Evolutionary conservation across 2,329 filamentous ascomycete species (phyloP), one percentile per base, ranked within the genome.

Genomic region (Fusarium udum): DNA sequence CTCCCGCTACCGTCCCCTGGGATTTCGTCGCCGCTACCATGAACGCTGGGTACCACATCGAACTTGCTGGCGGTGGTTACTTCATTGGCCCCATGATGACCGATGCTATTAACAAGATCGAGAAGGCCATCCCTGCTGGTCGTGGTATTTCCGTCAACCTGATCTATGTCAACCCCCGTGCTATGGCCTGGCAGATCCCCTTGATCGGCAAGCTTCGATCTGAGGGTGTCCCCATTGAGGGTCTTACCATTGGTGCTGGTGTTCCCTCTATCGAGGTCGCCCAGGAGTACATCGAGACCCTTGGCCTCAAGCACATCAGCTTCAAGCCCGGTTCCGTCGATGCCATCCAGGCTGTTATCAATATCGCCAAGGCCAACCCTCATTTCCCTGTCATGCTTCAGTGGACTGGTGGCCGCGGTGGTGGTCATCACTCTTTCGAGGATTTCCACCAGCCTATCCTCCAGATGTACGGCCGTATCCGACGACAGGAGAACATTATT

Each of bases 251-350:
- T 73, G 95, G 95, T 80, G 95, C 95, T 24, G 95, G 95, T 85
- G 95, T 98, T 14, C 95, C 95, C 10, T 97, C 95, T 1, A 93
- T 97, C 64, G 95, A 97, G 81, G 93, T 97, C 67, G 94, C 95
- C 28, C 93, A 96, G 78, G 94, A 97, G 80, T 98, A 97, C 83
- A 97, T 98, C 75, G 90, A 95, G 83, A 98, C 95, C 1, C 88
- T 98, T 18, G 95, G 94, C 18, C 88, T 98, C 68, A 97, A 97
- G 86, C 94, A 97, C 83, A 97, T 98, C 76, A 88, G 92, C 34
- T 97, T 98, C 89, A 98, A 98, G 87, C 95, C 95, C 36, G 95
- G 95, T 68, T 97, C 95, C 22, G 88, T 92, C 55, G 93, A 97
- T 72, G 93, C 93, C 6, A 97, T 98, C 71, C 94, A 97, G 81